phyloP scores from a whole-genome alignment of 805 yeast species.

The Yarrowia osloensis region DNA sequence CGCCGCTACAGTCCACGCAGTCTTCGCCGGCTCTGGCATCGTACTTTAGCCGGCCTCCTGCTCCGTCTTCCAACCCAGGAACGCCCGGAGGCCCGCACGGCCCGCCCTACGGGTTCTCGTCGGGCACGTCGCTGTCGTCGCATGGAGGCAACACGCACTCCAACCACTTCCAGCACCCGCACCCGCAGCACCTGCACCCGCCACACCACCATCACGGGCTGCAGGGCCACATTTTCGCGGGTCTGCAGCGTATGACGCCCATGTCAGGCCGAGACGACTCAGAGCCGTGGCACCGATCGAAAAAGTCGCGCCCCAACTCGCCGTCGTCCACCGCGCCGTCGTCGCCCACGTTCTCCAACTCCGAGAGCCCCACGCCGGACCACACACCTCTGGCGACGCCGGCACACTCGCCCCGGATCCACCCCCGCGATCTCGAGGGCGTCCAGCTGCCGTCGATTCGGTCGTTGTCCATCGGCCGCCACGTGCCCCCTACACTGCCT shows the following conservation, averaged over 20 bases:
- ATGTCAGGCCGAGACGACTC: constrained; percentile 31
- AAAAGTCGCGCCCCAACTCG: constrained; percentile 47
- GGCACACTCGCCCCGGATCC: constrained; percentile 49
- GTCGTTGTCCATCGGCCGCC: constrained; percentile 38
- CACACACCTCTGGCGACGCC: constrained; percentile 51
- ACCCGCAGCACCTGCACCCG: constrained; percentile 26
- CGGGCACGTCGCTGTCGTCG: constrained; percentile 20
- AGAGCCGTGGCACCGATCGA: constrained; percentile 40
- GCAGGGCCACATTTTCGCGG: constrained; percentile 34
- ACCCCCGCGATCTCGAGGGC: constrained; percentile 44
- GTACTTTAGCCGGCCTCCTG: constrained; percentile 34
- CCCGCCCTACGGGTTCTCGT: constrained; percentile 25
- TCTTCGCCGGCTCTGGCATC: constrained; percentile 37
- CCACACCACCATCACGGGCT: constrained; percentile 34
- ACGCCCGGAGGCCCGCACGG: constrained; percentile 21
- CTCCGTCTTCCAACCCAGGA: constrained; percentile 21
- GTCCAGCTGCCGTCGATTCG: constrained; percentile 46
- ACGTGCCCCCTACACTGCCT: constrained; percentile 37
- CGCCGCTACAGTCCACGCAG: constrained; percentile 32
- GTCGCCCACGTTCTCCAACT: constrained; percentile 45
- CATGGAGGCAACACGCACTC: constrained; percentile 10
- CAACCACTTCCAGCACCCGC: constrained; percentile 26
- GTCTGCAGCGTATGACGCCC: constrained; percentile 40
- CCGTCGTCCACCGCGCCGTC: constrained; percentile 49
- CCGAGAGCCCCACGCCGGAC: constrained; percentile 46